Evolutionary conservation across 495 filamentous ascomycete genomes (phyloP).

Genomic region (Lasiosphaeris hirsuta): DNA sequence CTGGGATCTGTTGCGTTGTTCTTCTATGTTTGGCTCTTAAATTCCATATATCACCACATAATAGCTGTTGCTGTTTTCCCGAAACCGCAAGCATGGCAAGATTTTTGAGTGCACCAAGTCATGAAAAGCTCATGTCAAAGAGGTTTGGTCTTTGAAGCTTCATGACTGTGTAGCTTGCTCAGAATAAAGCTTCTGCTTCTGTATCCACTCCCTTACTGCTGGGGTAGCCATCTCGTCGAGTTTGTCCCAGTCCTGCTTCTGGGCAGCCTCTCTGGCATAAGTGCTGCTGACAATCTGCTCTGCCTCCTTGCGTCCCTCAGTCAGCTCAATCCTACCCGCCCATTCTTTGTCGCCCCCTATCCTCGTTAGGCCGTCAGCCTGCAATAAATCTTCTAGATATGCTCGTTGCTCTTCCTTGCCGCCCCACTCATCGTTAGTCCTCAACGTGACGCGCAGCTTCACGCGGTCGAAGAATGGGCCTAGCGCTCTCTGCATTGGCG

Average conservation of each 20-base stretch:
- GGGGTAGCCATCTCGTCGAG: constrained; percentile 62
- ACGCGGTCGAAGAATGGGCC: constrained; percentile 67
- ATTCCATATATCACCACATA: too few relatives aligned
- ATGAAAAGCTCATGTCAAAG: too few relatives aligned
- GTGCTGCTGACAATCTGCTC: constrained; percentile 73
- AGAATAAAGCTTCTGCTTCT: constrained; percentile 49
- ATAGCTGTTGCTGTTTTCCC: too few relatives aligned
- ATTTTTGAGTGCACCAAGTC: too few relatives aligned
- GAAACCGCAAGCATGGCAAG: too few relatives aligned
- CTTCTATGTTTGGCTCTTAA: too few relatives aligned
- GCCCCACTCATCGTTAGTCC: constrained; percentile 68
- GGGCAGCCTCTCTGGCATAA: constrained; percentile 63
- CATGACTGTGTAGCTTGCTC: neutral
- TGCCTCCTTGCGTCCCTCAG: constrained; percentile 54
- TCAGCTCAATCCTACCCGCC: constrained; percentile 66
- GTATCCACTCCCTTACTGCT: constrained; percentile 59
- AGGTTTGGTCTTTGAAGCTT: too few relatives aligned
- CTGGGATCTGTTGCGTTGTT: neutral
- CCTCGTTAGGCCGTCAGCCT: constrained; percentile 47
- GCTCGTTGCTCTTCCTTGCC: constrained; percentile 53
- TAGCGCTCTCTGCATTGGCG: constrained; percentile 49
- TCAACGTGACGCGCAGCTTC: constrained; percentile 66
- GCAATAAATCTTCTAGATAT: constrained; percentile 52
- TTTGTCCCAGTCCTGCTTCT: constrained; percentile 46
- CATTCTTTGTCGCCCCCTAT: constrained; percentile 64